phyloP scores from a whole-genome alignment of 163 green algal genomes.

The Chlorella variabilis region DNA sequence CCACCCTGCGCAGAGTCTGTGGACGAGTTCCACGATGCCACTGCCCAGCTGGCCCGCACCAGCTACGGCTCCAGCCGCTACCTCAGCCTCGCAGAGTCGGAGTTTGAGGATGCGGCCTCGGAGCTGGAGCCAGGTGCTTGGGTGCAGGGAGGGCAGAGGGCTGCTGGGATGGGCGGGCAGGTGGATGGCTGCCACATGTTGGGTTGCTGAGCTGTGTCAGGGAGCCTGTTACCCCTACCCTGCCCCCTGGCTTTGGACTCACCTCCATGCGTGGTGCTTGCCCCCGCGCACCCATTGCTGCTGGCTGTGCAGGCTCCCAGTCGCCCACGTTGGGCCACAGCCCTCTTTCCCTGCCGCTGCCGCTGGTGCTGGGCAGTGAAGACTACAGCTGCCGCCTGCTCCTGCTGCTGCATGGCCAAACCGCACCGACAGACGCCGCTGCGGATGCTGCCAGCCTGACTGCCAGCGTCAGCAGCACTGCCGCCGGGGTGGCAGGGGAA shows the following conservation, averaged over 20 bases:
- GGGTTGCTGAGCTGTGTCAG: too few relatives aligned
- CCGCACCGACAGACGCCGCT: background rate
- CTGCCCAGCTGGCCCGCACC: background rate
- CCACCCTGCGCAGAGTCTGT: too few relatives aligned
- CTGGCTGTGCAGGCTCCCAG: conserved; percentile 21
- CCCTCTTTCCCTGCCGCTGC: background rate
- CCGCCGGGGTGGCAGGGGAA: background rate
- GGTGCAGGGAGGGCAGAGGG: too few relatives aligned
- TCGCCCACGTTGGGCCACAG: conserved; percentile 1
- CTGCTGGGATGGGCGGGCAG: too few relatives aligned
- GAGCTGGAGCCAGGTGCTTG: conserved; percentile 29
- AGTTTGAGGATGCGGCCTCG: conserved; percentile 44
- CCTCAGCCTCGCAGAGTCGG: conserved; percentile 27
- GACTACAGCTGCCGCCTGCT: conserved; percentile 7
- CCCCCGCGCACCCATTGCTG: too few relatives aligned
- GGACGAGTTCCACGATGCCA: conserved; percentile 16
- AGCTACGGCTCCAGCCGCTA: conserved; percentile 15
- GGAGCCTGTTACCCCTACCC: too few relatives aligned
- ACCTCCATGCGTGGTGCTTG: too few relatives aligned
- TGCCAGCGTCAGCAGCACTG: background rate
- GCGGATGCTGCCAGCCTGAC: background rate
- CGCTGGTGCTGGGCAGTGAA: background rate
- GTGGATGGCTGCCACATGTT: too few relatives aligned
- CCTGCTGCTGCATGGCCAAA: conserved; percentile 26
- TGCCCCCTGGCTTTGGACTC: too few relatives aligned